Evolutionary conservation across 179 eudicot genomes (phyloP).

Genomic region (Heliamphora pulchella): DNA sequence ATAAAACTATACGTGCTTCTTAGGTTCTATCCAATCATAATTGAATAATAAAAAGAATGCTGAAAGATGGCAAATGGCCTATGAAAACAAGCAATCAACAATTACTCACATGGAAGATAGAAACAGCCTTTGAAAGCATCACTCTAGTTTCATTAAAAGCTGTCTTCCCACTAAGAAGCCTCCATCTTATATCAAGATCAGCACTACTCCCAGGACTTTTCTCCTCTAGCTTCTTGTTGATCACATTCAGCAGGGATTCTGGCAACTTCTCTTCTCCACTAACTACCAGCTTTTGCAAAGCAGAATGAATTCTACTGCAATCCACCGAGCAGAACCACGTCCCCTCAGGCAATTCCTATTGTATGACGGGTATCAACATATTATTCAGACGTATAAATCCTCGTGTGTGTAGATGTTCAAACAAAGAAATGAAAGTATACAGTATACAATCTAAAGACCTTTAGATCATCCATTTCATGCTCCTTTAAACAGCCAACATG

Average conservation of each 20-base stretch:
- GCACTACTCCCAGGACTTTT: slow-evolving; percentile 26
- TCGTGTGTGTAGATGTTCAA: background rate
- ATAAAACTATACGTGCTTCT: no score
- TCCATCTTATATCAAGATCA: slow-evolving; percentile 71
- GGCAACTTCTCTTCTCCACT: slow-evolving; percentile 55
- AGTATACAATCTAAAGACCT: slow-evolving; percentile 32
- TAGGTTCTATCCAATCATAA: background rate
- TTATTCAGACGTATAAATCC: background rate
- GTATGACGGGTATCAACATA: slow-evolving; percentile 17
- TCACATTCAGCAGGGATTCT: slow-evolving; percentile 39
- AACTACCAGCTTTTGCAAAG: slow-evolving; percentile 48
- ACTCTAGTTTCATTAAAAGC: slow-evolving; percentile 56
- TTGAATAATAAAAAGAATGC: background rate
- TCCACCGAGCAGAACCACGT: slow-evolving; percentile 79
- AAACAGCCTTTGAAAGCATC: slow-evolving; percentile 74
- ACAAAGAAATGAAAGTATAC: background rate
- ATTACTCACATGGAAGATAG: slow-evolving; percentile 79
- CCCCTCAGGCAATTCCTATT: slow-evolving; percentile 83
- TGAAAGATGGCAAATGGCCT: background rate
- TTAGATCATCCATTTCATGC: slow-evolving; percentile 67
- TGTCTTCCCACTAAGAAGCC: slow-evolving; percentile 74
- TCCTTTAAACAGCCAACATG: slow-evolving; percentile 90
- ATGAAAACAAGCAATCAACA: background rate
- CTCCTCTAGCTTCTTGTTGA: slow-evolving; percentile 49
- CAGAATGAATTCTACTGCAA: slow-evolving; percentile 57